These are phyloP conservation scores for Coemansia sp. DNA, from an alignment of 192 early-diverging fungal species.

Conservation along the genomic window DNA sequence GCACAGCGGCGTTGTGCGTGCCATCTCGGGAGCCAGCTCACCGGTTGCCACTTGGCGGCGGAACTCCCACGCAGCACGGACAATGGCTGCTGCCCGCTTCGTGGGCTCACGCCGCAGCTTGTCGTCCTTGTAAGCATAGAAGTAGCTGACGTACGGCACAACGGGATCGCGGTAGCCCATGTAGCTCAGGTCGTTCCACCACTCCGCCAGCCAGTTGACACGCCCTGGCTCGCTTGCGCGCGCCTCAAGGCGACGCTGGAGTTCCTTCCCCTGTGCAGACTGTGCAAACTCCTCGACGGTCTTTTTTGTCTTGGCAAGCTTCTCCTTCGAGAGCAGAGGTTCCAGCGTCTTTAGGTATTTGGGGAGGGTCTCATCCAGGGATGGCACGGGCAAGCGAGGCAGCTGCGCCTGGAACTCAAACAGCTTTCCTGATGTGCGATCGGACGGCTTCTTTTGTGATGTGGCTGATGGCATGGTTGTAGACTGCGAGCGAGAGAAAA, in stretches of 20 bases:
- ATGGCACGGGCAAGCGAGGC: slow-evolving; percentile 88
- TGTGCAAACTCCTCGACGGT: slow-evolving; percentile 76
- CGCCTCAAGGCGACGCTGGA: slow-evolving; percentile 82
- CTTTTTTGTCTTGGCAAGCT: slow-evolving; percentile 67
- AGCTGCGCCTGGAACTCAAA: slow-evolving; percentile 73
- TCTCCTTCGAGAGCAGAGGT: slow-evolving; percentile 69
- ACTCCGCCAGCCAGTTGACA: slow-evolving; percentile 92
- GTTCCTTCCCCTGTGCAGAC: slow-evolving; percentile 80
- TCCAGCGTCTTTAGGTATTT: slow-evolving; percentile 81
- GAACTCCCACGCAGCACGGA: slow-evolving; percentile 89
- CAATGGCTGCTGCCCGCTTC: slow-evolving; percentile 84
- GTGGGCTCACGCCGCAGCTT: slow-evolving; percentile 73
- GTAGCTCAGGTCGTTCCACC: slow-evolving; percentile 98
- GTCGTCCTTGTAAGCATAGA: slow-evolving; percentile 92
- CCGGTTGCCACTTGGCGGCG: slow-evolving; percentile 74
- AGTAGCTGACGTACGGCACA: slow-evolving; percentile 96
- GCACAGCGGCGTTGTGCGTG: slow-evolving; percentile 75
- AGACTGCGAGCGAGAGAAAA: slow-evolving; percentile 18
- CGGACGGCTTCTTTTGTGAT: slow-evolving; percentile 20
- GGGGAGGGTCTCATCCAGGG: slow-evolving; percentile 75
- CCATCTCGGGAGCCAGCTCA: slow-evolving; percentile 80
- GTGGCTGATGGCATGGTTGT: slow-evolving; percentile 37
- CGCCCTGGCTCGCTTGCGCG: slow-evolving; percentile 71
- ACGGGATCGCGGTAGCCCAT: slow-evolving; percentile 94
- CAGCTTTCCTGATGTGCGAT: slow-evolving; percentile 60